Base-by-base conservation (phyloP, 1,284 basidiomycete genomes). In the Chondrostereum purpureum region DNA sequence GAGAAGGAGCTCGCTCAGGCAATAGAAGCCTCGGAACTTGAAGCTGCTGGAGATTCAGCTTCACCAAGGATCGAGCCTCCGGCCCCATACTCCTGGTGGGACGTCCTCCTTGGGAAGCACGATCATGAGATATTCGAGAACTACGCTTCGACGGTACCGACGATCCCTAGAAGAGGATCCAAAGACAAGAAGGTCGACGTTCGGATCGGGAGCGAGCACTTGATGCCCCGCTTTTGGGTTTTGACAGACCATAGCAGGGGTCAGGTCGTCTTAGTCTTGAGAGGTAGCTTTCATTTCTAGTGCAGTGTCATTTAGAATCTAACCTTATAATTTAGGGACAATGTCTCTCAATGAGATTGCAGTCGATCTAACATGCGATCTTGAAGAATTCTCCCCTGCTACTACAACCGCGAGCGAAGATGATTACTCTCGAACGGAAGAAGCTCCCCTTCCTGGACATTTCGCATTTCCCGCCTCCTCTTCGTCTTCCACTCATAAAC, bases 341-440 rank as follows among this genome's bases (percentile, higher is more conserved):
- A 85, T 88, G 82, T 84, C 82, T 8, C 65, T 89, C 31, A 89
- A 89, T 53, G 86, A 89, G 60, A 74, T 89, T 11, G 86, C 86
- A n/a, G 85, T 84, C 5, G 86, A 89, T 59, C 68, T 88, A 37
- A 87, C 86, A 1, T 88, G 86, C 59, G 82, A 88, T 46, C 75
- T 81, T 0, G 78, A 77, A 37, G 70, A 76, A 8, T 88, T 88
- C 51, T 68, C 72, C 42, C 82, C 80, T 34, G 74, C 74, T 6
- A 61, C 52, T 6, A 62, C 64, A 14, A 54, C 63, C 5, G 45
- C 50, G 5, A 69, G 71, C 18, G 58, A 55, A 6, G 58, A 59
- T 11, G 57, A 59, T 47, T 50, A 49, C 35, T 59, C 50, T 46
- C 50, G 62, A 5, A 60, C 62, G 12, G 64, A 64, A 13, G 58